phyloP scores from a whole-genome alignment of 2,329 filamentous ascomycete genomes.

The Diaporthe citri region DNA sequence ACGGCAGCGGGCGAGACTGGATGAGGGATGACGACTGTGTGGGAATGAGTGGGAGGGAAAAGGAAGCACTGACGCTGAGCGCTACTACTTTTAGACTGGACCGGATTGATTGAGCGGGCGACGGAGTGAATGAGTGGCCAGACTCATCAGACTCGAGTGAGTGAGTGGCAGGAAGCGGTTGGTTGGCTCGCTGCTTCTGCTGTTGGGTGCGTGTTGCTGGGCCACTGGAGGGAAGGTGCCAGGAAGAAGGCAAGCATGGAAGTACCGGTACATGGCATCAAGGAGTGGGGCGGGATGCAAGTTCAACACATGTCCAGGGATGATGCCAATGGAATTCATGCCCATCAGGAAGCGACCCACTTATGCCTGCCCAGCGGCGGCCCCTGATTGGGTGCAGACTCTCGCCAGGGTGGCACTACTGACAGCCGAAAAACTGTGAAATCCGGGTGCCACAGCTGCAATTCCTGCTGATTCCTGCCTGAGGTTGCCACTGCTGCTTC shows the following conservation, averaged over 20 bases:
- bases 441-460: conserved; percentile 52
- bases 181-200: conserved; percentile 2
- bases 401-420: conserved; percentile 27
- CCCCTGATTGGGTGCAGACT: conserved; percentile 31
- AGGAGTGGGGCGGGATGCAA: conserved; percentile 27
- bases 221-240: conserved; percentile 5
- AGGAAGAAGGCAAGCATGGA: not conserved
- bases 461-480: conserved; percentile 50
- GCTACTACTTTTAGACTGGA: conserved; percentile 26
- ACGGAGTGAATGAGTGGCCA: not conserved
- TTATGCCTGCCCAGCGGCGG: not conserved
- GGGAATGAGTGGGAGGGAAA: not conserved
- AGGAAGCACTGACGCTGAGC: conserved; percentile 22
- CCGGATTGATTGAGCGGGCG: not conserved
- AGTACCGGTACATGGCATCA: conserved; percentile 33
- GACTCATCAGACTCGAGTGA: conserved; percentile 3
- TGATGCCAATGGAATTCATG: conserved; percentile 28
- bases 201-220: conserved; percentile 18
- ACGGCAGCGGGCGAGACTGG: conserved; percentile 3
- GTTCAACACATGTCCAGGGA: conserved; percentile 26
- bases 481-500: conserved; percentile 46
- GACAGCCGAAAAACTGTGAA: conserved; percentile 35
- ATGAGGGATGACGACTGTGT: not conserved
- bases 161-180: not conserved
- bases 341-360: conserved; percentile 20